Base-by-base conservation (phyloP, 2,329 filamentous ascomycete genomes). In the Mycogone perniciosa region DNA sequence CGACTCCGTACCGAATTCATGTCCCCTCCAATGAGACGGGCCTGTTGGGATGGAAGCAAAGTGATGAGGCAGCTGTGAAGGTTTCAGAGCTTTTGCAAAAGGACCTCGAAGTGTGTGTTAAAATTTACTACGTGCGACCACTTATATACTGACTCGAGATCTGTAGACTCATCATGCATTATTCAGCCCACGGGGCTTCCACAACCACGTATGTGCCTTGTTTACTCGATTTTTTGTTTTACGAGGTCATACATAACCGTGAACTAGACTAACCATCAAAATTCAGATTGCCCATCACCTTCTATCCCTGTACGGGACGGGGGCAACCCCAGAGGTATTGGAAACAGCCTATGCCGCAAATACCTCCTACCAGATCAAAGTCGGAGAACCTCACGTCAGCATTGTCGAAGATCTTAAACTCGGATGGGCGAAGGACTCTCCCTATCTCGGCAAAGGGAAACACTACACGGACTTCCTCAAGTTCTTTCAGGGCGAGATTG, bases 401-500 rank as follows among this genome's bases (percentile, higher is more conserved):
- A 67, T 82, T 3, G 65, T 86, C 6, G 59, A 77, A 4, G 76
- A 79, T 41, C 73, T 92, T 1, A 61, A 61, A 55, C 64, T 72
- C 7, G 74, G 85, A 50, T 80, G 77, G 46, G 68, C 71, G 3
- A 69, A 71, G 31, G 58, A 57, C 34, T 86, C 85, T 51, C 74
- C 74, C 45, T 82, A 80, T 55, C 70, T 93, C 1, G 87, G 86
- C 8, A 77, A 83, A 7, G 80, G 69, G 13, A 56, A 70, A 47
- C 69, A 78, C 64, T 96, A 95, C 62, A 70, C 81, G 7, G 82
- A 89, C 60, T 95, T 87, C 62, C 74, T 96, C 2, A 70, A 72
- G 6, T 95, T 88, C 71, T 96, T 89, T 69, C 80, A 88, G 61
- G 64, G 69, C 1, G 84, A 93, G 63, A 88, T 96, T 33, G 79